Evolutionary conservation across 208 protist genomes (phyloP).

Genomic region (Trypanosoma rangeli): DNA sequence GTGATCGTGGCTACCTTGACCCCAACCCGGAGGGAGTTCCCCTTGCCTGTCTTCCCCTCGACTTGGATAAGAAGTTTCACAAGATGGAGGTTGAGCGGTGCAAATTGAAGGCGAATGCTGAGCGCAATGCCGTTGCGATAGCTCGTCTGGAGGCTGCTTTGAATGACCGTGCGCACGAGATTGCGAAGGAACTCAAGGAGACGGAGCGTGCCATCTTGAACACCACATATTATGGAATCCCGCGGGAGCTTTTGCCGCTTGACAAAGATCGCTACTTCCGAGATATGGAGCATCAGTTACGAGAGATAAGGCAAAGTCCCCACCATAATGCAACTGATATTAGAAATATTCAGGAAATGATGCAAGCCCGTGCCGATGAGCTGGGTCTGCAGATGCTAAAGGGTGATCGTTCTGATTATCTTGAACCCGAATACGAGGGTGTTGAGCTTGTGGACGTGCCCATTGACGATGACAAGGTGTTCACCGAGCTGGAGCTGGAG

Average conservation of each 20-base stretch:
- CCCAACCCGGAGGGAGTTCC: constrained; percentile 79
- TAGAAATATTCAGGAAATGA: constrained; percentile 57
- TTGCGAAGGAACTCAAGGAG: constrained; percentile 61
- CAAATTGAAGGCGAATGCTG: constrained; percentile 40
- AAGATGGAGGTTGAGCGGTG: constrained; percentile 60
- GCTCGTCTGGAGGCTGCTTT: constrained; percentile 42
- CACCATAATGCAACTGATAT: constrained; percentile 52
- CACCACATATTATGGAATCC: constrained; percentile 42
- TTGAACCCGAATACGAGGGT: constrained; percentile 47
- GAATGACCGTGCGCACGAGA: constrained; percentile 50
- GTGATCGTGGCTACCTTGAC: constrained; percentile 66
- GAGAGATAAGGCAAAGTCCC: constrained; percentile 31
- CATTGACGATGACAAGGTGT: constrained; percentile 53
- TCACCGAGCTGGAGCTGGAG: constrained; percentile 50
- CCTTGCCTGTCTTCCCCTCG: constrained; percentile 63
- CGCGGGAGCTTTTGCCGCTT: constrained; percentile 46
- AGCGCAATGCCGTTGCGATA: constrained; percentile 48
- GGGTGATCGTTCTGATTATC: constrained; percentile 47
- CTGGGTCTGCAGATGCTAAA: constrained; percentile 74
- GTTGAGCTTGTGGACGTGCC: constrained; percentile 61
- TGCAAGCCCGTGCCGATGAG: constrained; percentile 68
- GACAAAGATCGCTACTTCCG: constrained; percentile 35
- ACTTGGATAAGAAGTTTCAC: constrained; percentile 63
- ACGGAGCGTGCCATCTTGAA: constrained; percentile 53
- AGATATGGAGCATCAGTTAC: constrained; percentile 22